Percentiles rank a stretch among this genome's conserved stretches.
Conservation (phyloP, 2,329 filamentous ascomycete species). For the Pyrenochaeta sp. region DNA sequence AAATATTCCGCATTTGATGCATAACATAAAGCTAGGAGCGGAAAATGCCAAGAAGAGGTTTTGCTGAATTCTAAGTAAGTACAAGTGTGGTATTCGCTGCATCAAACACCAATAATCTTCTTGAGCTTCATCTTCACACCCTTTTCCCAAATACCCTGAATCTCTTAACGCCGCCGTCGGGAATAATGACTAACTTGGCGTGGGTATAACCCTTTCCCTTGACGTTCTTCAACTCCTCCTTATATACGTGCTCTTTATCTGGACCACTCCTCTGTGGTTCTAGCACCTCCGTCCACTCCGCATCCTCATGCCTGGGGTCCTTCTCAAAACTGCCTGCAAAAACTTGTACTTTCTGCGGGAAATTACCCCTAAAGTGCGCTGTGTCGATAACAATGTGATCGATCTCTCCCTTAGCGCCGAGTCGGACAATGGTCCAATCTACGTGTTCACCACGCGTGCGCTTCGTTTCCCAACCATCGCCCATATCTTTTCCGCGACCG, state of each 20-base stretch:
- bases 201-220: constrained; percentile 74
- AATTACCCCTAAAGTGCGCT: constrained; percentile 84
- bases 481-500: constrained; percentile 83
- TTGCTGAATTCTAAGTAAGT: background rate
- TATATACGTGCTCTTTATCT: constrained; percentile 76
- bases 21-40: background rate
- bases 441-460: constrained; percentile 76
- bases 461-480: constrained; percentile 87
- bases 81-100: background rate
- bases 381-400: constrained; percentile 79
- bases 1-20: background rate
- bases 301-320: constrained; percentile 65
- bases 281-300: constrained; percentile 72
- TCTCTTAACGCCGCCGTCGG: constrained; percentile 91
- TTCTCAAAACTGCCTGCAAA: constrained; percentile 66
- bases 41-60: background rate
- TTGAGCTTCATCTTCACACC: constrained; percentile 10
- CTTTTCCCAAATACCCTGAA: constrained; percentile 76
- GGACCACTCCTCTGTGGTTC: constrained; percentile 73
- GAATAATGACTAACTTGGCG: constrained; percentile 90
- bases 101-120: background rate
- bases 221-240: constrained; percentile 54
- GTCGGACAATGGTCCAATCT: constrained; percentile 81
- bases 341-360: constrained; percentile 77
- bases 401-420: constrained; percentile 72